Base-by-base conservation (phyloP, 2,329 filamentous ascomycete genomes). In the Davidsoniella neocaledoniae region DNA sequence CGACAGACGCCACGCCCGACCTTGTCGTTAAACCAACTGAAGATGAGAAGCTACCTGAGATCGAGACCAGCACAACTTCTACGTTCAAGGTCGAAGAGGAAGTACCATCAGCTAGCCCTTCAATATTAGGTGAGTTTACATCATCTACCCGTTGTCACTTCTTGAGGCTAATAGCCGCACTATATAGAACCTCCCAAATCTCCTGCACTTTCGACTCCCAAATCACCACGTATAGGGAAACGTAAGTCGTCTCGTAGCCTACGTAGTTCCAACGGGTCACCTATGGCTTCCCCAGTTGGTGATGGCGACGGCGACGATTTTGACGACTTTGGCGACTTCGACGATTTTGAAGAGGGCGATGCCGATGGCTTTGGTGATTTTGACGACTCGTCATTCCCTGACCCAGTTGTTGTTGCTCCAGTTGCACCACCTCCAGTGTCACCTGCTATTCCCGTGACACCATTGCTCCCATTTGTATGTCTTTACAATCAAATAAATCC, bases 331-430 rank as follows among this genome's bases (percentile, higher is more conserved):
- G 74, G 79, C 59, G 75, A 77, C 54, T 79, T 76, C 63, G 74
- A 79, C 60, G 75, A 77, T 54, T 79, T 79, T 56, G 73, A 77
- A 57, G 75, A 78, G 58, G 71, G 69, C 56, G 70, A 66, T 6
- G 68, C 68, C 43, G 69, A 68, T 23, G 74, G 74, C 58, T 80
- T 81, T 65, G 76, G 77, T 58, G 81, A 84, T 58, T 86, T 86
- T 63, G 79, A 83, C 59, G 82, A 81, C 56, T 39, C 42, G 10
- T 79, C 71, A 37, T 86, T 86, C 60, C 74, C 85, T 58, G 68
- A 76, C 60, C 62, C 74, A 51, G 68, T 69, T 49, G 60, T 64
- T 25, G 56, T 63, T 39, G 51, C 60, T 26, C 55, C 61, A 16
- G 54, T 60, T 36, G 54, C 58, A 17, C 55, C 57, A 23, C 57